These are phyloP conservation scores for Malus sylvestris DNA, from an alignment of 306 rosid genomes.

Conservation along the genomic window DNA sequence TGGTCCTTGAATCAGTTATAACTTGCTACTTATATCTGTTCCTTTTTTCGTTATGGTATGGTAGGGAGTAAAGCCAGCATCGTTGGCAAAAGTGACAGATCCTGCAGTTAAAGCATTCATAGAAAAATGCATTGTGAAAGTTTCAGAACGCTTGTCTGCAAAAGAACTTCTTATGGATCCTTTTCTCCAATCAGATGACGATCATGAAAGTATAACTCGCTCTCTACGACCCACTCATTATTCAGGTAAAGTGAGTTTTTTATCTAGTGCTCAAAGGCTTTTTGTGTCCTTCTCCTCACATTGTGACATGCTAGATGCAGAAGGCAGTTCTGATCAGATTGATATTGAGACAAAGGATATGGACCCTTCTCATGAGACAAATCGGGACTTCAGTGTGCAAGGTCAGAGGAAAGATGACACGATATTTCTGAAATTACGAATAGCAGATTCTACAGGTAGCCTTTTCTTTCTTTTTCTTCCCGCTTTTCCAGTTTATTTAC, in stretches of 20 bases:
- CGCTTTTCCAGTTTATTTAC: neutral
- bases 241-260: slow-evolving; percentile 29
- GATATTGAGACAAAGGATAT: slow-evolving; percentile 22
- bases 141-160: slow-evolving; percentile 73
- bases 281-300: slow-evolving; percentile 15
- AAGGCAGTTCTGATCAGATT: slow-evolving; percentile 24
- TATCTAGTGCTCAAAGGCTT: slow-evolving; percentile 6
- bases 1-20: neutral
- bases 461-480: slow-evolving; percentile 8
- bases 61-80: slow-evolving; percentile 91
- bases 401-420: slow-evolving; percentile 81
- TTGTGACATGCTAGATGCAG: slow-evolving; percentile 35
- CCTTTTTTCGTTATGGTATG: slow-evolving; percentile 10
- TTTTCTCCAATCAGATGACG: slow-evolving; percentile 61
- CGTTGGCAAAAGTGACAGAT: slow-evolving; percentile 71
- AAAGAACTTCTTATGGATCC: slow-evolving; percentile 77
- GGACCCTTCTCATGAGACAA: slow-evolving; percentile 33
- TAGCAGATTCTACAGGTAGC: slow-evolving; percentile 71
- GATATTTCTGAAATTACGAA: slow-evolving; percentile 76
- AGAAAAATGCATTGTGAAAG: slow-evolving; percentile 77
- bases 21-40: too few species aligned
- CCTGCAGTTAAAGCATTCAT: slow-evolving; percentile 65
- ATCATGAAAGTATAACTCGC: slow-evolving; percentile 43
- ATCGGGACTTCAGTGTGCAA: slow-evolving; percentile 71
- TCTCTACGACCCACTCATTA: slow-evolving; percentile 27